Conservation (phyloP, 495 filamentous ascomycete genomes). For the Neurospora sublineolata region DNA sequence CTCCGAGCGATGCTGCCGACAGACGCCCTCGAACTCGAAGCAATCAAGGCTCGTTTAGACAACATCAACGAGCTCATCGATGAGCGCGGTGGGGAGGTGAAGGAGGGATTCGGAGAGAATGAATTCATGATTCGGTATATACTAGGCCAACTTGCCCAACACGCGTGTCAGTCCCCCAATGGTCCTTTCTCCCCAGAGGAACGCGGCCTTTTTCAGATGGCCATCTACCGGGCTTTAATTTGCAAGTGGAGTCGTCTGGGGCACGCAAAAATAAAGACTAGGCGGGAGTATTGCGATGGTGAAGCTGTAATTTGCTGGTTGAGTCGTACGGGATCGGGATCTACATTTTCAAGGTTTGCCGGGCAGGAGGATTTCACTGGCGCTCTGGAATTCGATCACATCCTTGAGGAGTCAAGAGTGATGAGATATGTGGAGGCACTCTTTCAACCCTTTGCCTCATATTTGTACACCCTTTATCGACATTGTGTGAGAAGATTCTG, state of each 20-base stretch:
- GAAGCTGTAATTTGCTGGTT: too few species aligned
- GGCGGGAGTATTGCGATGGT: too few species aligned
- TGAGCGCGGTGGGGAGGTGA: neutral
- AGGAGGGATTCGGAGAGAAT: neutral
- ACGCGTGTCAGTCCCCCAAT: neutral
- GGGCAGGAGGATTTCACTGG: too few species aligned
- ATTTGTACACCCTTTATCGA: neutral
- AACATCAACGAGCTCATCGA: neutral
- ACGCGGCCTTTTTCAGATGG: neutral
- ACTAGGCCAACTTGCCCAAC: neutral
- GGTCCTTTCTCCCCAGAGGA: neutral
- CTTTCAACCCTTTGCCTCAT: neutral
- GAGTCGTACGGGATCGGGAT: too few species aligned
- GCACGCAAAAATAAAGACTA: too few species aligned
- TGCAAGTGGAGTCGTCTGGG: neutral
- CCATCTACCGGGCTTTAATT: neutral
- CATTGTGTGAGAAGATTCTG: too few species aligned
- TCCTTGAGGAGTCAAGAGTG: neutral
- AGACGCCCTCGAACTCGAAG: neutral
- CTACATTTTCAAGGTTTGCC: too few species aligned
- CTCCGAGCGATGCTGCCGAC: neutral
- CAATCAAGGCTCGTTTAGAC: neutral
- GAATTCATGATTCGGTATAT: neutral
- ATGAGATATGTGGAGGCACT: neutral
- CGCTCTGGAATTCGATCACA: neutral